A percentile compares a stretch with the other conserved stretches of the same genome.
These are phyloP conservation scores for Alternaria viburni DNA, from an alignment of 2,329 filamentous ascomycete genomes.

Conservation along the genomic window DNA sequence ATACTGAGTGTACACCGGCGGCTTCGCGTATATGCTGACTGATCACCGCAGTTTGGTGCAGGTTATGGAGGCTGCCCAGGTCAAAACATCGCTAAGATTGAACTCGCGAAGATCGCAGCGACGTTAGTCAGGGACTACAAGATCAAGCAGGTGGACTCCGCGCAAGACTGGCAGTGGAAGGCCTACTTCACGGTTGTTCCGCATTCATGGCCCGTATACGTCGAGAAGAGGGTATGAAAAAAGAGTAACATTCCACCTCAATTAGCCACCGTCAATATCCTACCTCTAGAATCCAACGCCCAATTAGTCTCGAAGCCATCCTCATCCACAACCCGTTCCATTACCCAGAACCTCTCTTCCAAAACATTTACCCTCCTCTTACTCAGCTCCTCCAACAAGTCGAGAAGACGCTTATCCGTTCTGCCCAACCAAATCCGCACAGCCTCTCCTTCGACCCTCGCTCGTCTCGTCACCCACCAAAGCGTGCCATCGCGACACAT, in stretches of 20 bases:
- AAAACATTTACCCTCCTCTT: neutral
- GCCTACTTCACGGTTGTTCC: slow-evolving; percentile 43
- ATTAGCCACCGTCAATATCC: neutral
- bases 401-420: slow-evolving; percentile 13
- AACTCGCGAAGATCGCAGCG: slow-evolving; percentile 45
- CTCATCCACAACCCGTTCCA: neutral
- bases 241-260: too few species aligned
- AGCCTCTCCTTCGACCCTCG: slow-evolving; percentile 31
- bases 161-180: slow-evolving; percentile 39
- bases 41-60: slow-evolving; percentile 38
- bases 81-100: slow-evolving; percentile 45
- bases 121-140: slow-evolving; percentile 45
- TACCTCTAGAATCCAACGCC: neutral
- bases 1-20: rapidly evolving
- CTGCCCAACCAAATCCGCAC: slow-evolving; percentile 34
- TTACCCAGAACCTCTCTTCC: neutral
- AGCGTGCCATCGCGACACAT: slow-evolving; percentile 38
- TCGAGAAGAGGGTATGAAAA: neutral
- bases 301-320: neutral
- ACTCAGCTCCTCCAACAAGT: slow-evolving; percentile 6
- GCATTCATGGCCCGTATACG: slow-evolving; percentile 28
- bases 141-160: slow-evolving; percentile 34
- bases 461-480: slow-evolving; percentile 39
- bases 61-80: slow-evolving; percentile 49
- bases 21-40: neutral